These are phyloP conservation scores for Xylaria longipes DNA, from an alignment of 495 filamentous ascomycete species.

Conservation along the genomic window DNA sequence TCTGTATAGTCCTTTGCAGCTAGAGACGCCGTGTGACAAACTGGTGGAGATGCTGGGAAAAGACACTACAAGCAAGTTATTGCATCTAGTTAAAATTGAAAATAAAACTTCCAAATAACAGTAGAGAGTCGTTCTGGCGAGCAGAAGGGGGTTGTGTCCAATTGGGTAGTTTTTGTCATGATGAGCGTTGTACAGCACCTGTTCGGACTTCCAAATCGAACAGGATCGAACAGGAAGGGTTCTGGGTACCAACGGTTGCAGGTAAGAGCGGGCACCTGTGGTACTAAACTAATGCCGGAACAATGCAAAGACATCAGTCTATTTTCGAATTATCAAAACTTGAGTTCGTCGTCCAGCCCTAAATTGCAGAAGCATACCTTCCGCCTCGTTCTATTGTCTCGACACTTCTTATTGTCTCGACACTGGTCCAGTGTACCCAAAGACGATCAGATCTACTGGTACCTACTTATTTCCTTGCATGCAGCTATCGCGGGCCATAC, in stretches of 20 bases:
- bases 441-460: not conserved
- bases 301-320: not conserved
- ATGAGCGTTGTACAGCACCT: not conserved
- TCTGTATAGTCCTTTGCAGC: too few species aligned
- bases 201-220: too few species aligned
- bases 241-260: not conserved
- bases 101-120: too few species aligned
- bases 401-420: not conserved
- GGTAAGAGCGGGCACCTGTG: not conserved
- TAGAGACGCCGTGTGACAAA: too few species aligned
- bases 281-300: not conserved
- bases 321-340: not conserved
- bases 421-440: not conserved
- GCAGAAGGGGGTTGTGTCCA: not conserved
- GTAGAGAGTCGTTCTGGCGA: too few species aligned
- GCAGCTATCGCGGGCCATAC: slow-evolving; percentile 3
- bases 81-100: too few species aligned
- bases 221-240: not conserved
- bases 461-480: not conserved
- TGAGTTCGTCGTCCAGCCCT: not conserved
- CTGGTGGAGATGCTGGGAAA: too few species aligned
- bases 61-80: not conserved
- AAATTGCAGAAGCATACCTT: not conserved
- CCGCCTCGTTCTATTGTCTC: not conserved
- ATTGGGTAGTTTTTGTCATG: not conserved